phyloP scores from a whole-genome alignment of 1,139 yeast species.

The Scheffersomyces illinoinensis region DNA sequence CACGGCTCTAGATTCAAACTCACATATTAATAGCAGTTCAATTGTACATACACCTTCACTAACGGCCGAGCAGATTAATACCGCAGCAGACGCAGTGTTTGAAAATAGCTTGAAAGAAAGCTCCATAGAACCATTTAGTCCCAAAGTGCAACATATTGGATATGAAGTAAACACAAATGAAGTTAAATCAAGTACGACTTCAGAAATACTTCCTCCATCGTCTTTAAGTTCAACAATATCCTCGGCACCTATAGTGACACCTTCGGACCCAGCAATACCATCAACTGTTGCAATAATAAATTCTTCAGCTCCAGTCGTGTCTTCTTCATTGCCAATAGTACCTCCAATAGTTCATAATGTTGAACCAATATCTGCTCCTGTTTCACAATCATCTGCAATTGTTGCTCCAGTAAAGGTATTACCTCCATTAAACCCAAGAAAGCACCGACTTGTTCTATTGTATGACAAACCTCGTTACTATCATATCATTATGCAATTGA shows the following conservation, averaged over 20 bases:
- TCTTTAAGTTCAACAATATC: neutral
- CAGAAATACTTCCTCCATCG: neutral
- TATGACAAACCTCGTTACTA: conserved; percentile 33
- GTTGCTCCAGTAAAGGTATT: neutral
- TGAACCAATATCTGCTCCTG: neutral
- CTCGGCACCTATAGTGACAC: neutral
- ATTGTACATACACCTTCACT: too few relatives aligned
- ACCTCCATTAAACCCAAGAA: conserved; percentile 7
- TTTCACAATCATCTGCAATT: neutral
- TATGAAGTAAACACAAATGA: neutral
- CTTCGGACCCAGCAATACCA: neutral
- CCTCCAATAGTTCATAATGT: neutral
- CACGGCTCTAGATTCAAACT: neutral
- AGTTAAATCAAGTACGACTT: neutral
- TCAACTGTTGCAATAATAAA: neutral
- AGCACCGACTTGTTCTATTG: conserved; percentile 28
- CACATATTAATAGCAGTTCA: neutral
- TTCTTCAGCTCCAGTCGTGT: neutral
- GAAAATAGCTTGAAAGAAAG: neutral
- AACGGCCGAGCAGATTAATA: neutral
- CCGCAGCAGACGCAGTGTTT: neutral
- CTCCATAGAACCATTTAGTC: neutral
- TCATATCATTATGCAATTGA: conserved; percentile 29
- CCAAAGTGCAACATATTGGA: neutral
- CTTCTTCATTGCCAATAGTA: too few relatives aligned